Conservation (phyloP, 2,329 filamentous ascomycete genomes). For the Botrytis sinoallii region DNA sequence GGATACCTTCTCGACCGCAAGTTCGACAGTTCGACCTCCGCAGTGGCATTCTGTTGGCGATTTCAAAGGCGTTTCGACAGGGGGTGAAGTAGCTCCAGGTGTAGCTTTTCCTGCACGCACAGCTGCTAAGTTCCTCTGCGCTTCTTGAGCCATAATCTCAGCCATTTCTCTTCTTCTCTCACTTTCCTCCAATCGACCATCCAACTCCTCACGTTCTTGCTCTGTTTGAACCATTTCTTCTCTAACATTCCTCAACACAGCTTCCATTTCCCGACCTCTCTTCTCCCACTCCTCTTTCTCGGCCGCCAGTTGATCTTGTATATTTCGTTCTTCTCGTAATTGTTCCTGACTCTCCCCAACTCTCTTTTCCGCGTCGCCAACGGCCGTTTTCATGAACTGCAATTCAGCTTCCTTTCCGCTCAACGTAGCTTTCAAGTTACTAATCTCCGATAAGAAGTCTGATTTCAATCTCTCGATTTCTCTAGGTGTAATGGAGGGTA, state of each 20-base stretch:
- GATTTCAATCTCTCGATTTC: slow-evolving; percentile 94
- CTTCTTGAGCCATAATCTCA: slow-evolving; percentile 72
- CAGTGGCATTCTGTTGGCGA: slow-evolving; percentile 33
- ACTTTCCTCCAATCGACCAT: slow-evolving; percentile 70
- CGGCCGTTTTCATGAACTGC: slow-evolving; percentile 77
- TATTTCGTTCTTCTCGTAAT: slow-evolving; percentile 70
- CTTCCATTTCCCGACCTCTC: slow-evolving; percentile 81
- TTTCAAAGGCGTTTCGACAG: slow-evolving; percentile 39
- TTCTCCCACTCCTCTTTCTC: slow-evolving; percentile 83
- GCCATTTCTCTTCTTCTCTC: slow-evolving; percentile 72
- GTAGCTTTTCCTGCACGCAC: slow-evolving; percentile 61
- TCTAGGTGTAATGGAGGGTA: slow-evolving; percentile 85
- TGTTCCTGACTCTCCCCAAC: slow-evolving; percentile 83
- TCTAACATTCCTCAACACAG: slow-evolving; percentile 73
- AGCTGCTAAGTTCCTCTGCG: slow-evolving; percentile 71
- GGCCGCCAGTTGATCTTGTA: slow-evolving; percentile 67
- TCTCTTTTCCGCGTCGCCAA: slow-evolving; percentile 86
- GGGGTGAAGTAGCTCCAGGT: slow-evolving; percentile 30
- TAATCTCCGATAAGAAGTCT: slow-evolving; percentile 85
- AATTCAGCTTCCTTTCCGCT: slow-evolving; percentile 93
- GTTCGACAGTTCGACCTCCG: slow-evolving; percentile 65
- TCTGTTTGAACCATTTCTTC: slow-evolving; percentile 77
- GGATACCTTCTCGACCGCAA: slow-evolving; percentile 86
- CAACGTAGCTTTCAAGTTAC: slow-evolving; percentile 85
- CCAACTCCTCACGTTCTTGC: slow-evolving; percentile 75